A percentile compares a stretch with the other conserved stretches of the same genome.
Conservation (phyloP, 1,284 basidiomycete genomes). For the Meripilus lineatus region DNA sequence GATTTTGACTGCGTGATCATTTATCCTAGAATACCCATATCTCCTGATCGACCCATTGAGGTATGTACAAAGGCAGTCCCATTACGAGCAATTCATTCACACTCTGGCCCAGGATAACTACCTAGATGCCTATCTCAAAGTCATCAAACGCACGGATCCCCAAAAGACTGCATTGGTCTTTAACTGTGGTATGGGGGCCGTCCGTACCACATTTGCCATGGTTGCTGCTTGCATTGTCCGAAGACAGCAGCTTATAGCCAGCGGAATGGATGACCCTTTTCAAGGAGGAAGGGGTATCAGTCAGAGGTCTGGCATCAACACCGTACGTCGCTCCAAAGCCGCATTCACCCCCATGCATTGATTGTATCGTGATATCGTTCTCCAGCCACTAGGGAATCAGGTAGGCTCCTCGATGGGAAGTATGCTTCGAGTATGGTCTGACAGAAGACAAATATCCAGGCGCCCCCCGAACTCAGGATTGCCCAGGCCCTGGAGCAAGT, state of each 20-base stretch:
- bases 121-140: constrained; percentile 86
- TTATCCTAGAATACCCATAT: constrained; percentile 79
- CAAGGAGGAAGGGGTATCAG: constrained; percentile 21
- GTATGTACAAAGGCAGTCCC: constrained; percentile 28
- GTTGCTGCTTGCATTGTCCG: constrained; percentile 87
- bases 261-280: constrained; percentile 78
- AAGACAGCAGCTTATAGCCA: constrained; percentile 78
- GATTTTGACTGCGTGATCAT: not conserved
- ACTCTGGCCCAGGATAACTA: constrained; percentile 70
- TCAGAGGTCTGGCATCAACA: constrained; percentile 36
- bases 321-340: constrained; percentile 29
- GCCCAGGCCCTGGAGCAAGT: constrained; percentile 69
- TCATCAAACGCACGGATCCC: constrained; percentile 83
- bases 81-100: not conserved
- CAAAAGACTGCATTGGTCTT: constrained; percentile 84
- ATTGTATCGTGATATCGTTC: not conserved
- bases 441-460: too few relatives aligned
- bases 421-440: not conserved
- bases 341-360: not conserved
- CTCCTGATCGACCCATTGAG: constrained; percentile 85
- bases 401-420: not conserved
- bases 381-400: not conserved
- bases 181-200: constrained; percentile 96
- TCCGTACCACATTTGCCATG: constrained; percentile 98
- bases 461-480: constrained; percentile 44